Conservation (phyloP, 495 filamentous ascomycete species). For the Pseudotulostoma volvatum region DNA sequence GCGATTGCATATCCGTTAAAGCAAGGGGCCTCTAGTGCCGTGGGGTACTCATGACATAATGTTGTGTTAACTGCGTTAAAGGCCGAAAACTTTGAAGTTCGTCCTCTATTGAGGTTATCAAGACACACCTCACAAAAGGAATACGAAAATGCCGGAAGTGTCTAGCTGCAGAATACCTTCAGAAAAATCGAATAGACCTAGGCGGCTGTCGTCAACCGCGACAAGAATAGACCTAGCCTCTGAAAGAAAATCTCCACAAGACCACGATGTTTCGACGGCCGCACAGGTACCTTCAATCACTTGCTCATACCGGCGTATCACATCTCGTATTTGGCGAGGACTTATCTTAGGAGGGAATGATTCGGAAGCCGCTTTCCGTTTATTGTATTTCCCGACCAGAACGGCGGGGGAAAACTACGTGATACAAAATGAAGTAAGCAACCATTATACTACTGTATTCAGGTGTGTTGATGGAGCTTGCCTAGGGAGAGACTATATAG, state of each 20-base stretch:
- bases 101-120: background rate
- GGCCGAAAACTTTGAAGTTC: constrained; percentile 2
- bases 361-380: background rate
- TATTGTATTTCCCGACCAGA: background rate
- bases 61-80: constrained; percentile 2
- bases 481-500: too few species aligned
- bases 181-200: background rate
- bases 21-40: background rate
- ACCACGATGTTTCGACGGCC: background rate
- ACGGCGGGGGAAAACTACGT: background rate
- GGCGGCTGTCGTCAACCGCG: background rate
- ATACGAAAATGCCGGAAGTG: background rate
- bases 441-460: background rate
- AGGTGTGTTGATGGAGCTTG: too few species aligned
- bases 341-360: background rate
- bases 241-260: background rate
- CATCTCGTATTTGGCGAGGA: background rate
- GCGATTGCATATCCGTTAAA: background rate
- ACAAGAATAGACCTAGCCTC: background rate
- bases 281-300: background rate
- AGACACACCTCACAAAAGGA: background rate
- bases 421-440: background rate
- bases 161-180: background rate
- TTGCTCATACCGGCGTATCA: background rate
- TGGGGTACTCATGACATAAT: constrained; percentile 3